Evolutionary conservation across 1,284 basidiomycete genomes (phyloP), one percentile per base, ranked within the genome.

Genomic region (Apiotrichum mycotoxinovorans): DNA sequence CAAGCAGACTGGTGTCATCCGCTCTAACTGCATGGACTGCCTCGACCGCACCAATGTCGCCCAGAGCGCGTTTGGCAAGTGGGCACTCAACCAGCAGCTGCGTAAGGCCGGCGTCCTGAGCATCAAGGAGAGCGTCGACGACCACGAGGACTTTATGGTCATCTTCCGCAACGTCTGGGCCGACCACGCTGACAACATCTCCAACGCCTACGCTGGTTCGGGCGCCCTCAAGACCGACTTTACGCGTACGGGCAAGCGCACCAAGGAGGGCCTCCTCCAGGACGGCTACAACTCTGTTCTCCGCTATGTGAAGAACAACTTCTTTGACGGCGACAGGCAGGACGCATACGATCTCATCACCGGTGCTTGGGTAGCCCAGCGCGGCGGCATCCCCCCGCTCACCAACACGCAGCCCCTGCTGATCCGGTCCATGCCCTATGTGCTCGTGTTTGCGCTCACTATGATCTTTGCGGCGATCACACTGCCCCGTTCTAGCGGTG

Each of bases 161-260:
- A 84, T 92, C 61, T 94, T 96, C 80, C 84, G 95, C 71, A 88
- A 93, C 74, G 93, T 98, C 74, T 99, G 96, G 96, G 89, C 96
- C 22, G 91, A 98, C 72, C 95, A 98, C 72, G 96, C 92, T 20
- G 92, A 99, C 76, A 81, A 83, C 51, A 89, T 99, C 62, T 88
- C 92, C 1, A 86, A 83, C 58, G 93, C 94, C 0, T 98, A 99
- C 77, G 89, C 87, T 51, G 96, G 96, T 25, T 95, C 94, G 23
- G 94, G 91, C 17, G 96, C 96, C 1, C 79, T 99, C 66, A 99
- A 98, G 78, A 93, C 92, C 1, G 96, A 98, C 78, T 98, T 92
- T 73, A 98, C 94, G 11, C 82, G 91, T 48, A 98, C 93, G 0
- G 95, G 93, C 67, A 88, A 89, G 75, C 84, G 94, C 23, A 91